Base-by-base conservation (phyloP, 129 eudicot genomes). In the Mikania micrantha region DNA sequence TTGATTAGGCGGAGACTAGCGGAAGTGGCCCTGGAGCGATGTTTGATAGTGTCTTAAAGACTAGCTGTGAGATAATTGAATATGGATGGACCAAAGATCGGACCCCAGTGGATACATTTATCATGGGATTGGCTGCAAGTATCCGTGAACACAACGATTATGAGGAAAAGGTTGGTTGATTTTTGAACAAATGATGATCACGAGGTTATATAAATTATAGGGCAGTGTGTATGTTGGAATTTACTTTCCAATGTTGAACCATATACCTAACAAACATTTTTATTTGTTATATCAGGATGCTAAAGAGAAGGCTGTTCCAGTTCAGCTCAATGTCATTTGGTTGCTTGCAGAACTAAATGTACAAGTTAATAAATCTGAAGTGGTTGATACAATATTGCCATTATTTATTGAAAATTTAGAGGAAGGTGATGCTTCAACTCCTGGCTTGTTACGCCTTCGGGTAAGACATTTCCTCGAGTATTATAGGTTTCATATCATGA, bases 401-500 rank as follows among this genome's bases (percentile, higher is more conserved):
- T 58, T 85, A 66, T 90, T 94, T 69, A 85, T 90, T 68, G 99
- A 90, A 72, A 87, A 94, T 67, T 62, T 94, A 39, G 99, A 90
- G 85, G 98, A 92, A 85, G 97, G 97, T 50, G 95, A 94, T 81
- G 99, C 99, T 77, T 85, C 95, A 61, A 85, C 83, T 41, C 95
- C 99, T 59, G 80, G 99, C 79, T 70, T 80, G 76, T 81, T 94
- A 78, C 86, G 99, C 76, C 90, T 94, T 10, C 85, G 94, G 73
- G 99, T 94, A 83, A 13, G 82, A 36, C 64, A 5, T 34, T 34
- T 8, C 35, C 41, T 29, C 41, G 31, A 6, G 42, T 31, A 59
- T 59, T 59, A n/a, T 59, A n/a, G 27, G 40, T 32, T 32, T 32
- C 65, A 59, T 31, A 59, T 59, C 15, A 15, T 59, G 65, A 32